Conservation (phyloP, 768 basidiomycete species). For the Hebeloma cylindrosporum region DNA sequence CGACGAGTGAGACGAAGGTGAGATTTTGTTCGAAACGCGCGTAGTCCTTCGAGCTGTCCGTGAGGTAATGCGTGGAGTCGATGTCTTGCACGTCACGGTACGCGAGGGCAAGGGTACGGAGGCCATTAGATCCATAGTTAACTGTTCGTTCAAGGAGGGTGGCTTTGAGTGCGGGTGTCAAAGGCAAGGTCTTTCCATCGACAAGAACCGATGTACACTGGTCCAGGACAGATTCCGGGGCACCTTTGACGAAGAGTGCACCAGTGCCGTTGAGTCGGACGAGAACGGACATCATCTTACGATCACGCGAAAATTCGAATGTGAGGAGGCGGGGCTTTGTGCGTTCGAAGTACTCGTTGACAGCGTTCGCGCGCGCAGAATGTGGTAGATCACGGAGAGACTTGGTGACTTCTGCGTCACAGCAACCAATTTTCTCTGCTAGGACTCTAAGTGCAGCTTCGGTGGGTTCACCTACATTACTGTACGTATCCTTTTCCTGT, state of each 20-base stretch:
- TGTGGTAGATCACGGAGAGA: slow-evolving; percentile 58
- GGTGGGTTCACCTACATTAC: slow-evolving; percentile 93
- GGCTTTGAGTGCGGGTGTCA: slow-evolving; percentile 61
- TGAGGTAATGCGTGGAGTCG: slow-evolving; percentile 79
- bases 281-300: slow-evolving; percentile 99
- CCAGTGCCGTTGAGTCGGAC: slow-evolving; percentile 67
- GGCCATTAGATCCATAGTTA: slow-evolving; percentile 75
- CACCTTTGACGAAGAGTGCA: slow-evolving; percentile 92
- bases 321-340: slow-evolving; percentile 81
- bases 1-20: slow-evolving; percentile 93
- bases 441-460: slow-evolving; percentile 96
- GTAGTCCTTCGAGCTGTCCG: slow-evolving; percentile 79
- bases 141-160: slow-evolving; percentile 64
- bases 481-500: slow-evolving; percentile 78
- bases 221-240: slow-evolving; percentile 93
- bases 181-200: slow-evolving; percentile 58
- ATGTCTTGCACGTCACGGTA: slow-evolving; percentile 77
- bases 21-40: slow-evolving; percentile 88
- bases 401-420: slow-evolving; percentile 55
- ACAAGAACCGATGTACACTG: slow-evolving; percentile 77
- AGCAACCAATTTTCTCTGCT: slow-evolving; percentile 88
- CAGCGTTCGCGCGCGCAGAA: slow-evolving; percentile 69
- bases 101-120: slow-evolving; percentile 90
- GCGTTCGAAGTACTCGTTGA: slow-evolving; percentile 82
- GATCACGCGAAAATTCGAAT: slow-evolving; percentile 96